Evolutionary conservation across 108 stramenopile genomes (phyloP), one percentile per base, ranked within the genome.

Genomic region (Skeletonema grethae): DNA sequence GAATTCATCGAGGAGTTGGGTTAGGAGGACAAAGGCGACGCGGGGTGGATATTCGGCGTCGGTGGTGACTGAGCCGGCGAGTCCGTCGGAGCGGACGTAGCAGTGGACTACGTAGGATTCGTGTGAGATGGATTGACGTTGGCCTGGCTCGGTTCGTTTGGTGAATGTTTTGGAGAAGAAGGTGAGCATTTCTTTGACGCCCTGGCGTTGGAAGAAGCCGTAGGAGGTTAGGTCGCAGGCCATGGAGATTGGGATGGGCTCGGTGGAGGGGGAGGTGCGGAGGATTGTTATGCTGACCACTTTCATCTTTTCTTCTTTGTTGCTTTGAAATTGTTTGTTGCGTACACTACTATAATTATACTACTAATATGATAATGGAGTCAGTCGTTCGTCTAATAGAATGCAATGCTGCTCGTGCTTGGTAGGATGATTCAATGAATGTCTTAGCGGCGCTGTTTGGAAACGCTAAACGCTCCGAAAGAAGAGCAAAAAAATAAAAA

Each of bases 101-200:
- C 96, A 96, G 76, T 99, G 99, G 7, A 99, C 97, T n/a, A 97
- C 95, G 79, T 99, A 98, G 57, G 88, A 87, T 80, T 96, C 95
- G 70, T 99, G 97, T 39, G 95, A 91, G 32, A 99, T 91, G 41
- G 97, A 97, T 84, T 98, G 97, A 45, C 99, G 95, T 85, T 98
- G 97, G n/a, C 98, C 98, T 9, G 96, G 90, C 67, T 93, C 90
- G 15, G 97, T 98, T 53, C 99, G 85, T 82, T 97, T 97, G 65
- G 91, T 83, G 79, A 99, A 97, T 55, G 97, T 98, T 82, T 98
- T 98, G 76, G 94, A 91, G 82, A 99, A 90, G 80, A 99, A 98
- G 13, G 89, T 93, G 20, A 98, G 85, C 97, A 99, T 97, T 87
- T 99, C 97, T 78, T 94, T 93, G 72, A 99, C 94, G 13, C 90